Conservation (phyloP, 345 rosid species). For the Arabis alpina region DNA sequence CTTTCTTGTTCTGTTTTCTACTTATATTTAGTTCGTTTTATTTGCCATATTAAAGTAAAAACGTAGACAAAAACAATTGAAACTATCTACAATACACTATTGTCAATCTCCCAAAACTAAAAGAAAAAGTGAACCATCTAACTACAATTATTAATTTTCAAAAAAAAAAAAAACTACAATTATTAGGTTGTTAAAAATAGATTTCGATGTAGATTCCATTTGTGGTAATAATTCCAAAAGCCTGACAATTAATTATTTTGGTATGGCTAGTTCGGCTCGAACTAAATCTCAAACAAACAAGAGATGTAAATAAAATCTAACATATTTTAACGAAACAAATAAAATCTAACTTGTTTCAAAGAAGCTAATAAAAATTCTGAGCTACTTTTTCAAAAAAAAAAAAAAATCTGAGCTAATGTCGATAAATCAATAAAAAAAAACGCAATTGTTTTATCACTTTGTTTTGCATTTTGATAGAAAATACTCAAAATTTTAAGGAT, state of each 20-base stretch:
- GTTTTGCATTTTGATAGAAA: no score
- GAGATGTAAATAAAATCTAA: no score
- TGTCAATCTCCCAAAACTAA: slow-evolving; percentile 7
- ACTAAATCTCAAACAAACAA: no score
- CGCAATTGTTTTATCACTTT: no score
- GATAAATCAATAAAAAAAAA: no score
- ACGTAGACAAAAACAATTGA: neutral
- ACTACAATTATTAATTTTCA: neutral
- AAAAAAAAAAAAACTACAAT: no score
- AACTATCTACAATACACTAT: neutral
- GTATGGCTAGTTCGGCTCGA: neutral
- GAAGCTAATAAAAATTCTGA: no score
- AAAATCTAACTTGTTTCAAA: no score
- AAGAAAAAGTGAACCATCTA: slow-evolving; percentile 10
- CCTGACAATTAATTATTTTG: neutral
- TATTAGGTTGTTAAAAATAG: neutral
- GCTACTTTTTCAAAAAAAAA: no score
- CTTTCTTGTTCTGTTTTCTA: neutral
- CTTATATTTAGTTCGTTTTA: neutral
- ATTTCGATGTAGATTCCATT: neutral
- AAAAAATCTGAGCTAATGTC: no score
- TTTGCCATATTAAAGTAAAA: neutral
- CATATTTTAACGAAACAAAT: no score
- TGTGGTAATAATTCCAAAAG: slow-evolving; percentile 5
- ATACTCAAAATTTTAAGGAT: no score